A percentile compares a stretch with the other conserved stretches of the same genome.
phyloP scores from a whole-genome alignment of 1,284 basidiomycete species.

The Violaceomyces palustris region DNA sequence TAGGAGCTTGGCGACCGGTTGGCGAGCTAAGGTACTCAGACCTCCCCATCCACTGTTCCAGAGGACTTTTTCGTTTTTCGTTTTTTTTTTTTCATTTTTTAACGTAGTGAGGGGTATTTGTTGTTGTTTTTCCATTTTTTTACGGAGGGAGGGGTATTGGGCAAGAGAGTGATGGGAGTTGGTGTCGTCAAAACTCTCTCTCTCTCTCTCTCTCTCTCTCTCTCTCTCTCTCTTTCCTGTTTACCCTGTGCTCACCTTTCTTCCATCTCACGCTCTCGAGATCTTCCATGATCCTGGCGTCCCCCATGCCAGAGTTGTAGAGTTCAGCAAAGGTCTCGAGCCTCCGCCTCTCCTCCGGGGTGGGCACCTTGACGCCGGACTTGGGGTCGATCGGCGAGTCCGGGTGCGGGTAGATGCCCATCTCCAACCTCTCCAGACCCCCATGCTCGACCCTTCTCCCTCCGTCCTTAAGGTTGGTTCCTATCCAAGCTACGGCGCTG shows the following conservation, averaged over 20 bases:
- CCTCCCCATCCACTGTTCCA: constrained; percentile 50
- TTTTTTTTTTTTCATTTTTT: no score
- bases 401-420: constrained; percentile 49
- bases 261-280: constrained; percentile 58
- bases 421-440: constrained; percentile 46
- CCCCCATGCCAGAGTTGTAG: constrained; percentile 53
- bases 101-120: no score
- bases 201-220: no score
- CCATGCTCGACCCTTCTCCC: constrained; percentile 35
- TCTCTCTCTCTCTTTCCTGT: no score
- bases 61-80: no score
- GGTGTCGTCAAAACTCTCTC: no score
- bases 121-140: no score
- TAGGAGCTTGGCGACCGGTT: constrained; percentile 54
- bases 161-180: no score
- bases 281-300: constrained; percentile 53
- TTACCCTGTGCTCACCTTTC: no score
- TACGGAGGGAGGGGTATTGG: no score
- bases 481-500: constrained; percentile 56
- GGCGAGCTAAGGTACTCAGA: constrained; percentile 54
- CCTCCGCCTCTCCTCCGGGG: constrained; percentile 37
- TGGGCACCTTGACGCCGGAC: neutral
- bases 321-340: constrained; percentile 52
- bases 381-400: neutral
- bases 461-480: constrained; percentile 48